A percentile compares a stretch with the other conserved stretches of the same genome.
Conservation (phyloP, 2,329 filamentous ascomycete species). For the Lecanicillium sp. region DNA sequence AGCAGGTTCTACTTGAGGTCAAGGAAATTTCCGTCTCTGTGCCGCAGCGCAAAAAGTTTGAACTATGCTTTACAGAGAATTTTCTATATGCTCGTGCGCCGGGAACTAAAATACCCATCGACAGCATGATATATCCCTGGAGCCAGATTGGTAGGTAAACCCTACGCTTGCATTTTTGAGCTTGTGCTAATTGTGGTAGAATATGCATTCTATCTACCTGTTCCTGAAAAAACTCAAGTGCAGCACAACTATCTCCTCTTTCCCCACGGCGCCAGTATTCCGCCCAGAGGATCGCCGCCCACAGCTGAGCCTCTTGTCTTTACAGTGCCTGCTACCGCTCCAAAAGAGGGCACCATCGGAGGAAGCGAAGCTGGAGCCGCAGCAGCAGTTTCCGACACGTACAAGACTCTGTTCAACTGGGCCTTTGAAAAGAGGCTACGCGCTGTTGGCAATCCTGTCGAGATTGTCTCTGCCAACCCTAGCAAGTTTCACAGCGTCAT, state of each 20-base stretch:
- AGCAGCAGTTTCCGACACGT: constrained; percentile 48
- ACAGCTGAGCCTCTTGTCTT: constrained; percentile 53
- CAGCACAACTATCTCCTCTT: constrained; percentile 60
- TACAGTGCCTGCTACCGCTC: constrained; percentile 49
- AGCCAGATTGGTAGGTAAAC: constrained; percentile 46
- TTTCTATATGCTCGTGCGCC: constrained; percentile 50
- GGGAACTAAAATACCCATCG: constrained; percentile 41
- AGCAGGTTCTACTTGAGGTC: constrained; percentile 48
- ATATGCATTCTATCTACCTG: constrained; percentile 54
- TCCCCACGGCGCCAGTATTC: constrained; percentile 45
- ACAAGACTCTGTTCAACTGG: constrained; percentile 53
- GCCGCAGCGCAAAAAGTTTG: constrained; percentile 61
- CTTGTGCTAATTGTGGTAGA: constrained; percentile 28
- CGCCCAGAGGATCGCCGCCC: constrained; percentile 34
- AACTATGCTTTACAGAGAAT: constrained; percentile 51
- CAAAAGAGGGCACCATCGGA: constrained; percentile 49
- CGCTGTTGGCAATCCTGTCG: constrained; percentile 35
- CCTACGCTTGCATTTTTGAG: constrained; percentile 4
- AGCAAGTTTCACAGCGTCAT: constrained; percentile 49
- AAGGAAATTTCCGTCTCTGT: constrained; percentile 61
- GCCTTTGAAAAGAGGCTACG: constrained; percentile 45
- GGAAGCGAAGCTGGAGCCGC: constrained; percentile 43
- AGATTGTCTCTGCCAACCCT: constrained; percentile 44
- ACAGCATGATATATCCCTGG: constrained; percentile 51
- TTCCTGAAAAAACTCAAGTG: constrained; percentile 56